A percentile compares a stretch with the other conserved stretches of the same genome.
Conservation (phyloP, 345 rosid species). For the Citrus cavaleriei region DNA sequence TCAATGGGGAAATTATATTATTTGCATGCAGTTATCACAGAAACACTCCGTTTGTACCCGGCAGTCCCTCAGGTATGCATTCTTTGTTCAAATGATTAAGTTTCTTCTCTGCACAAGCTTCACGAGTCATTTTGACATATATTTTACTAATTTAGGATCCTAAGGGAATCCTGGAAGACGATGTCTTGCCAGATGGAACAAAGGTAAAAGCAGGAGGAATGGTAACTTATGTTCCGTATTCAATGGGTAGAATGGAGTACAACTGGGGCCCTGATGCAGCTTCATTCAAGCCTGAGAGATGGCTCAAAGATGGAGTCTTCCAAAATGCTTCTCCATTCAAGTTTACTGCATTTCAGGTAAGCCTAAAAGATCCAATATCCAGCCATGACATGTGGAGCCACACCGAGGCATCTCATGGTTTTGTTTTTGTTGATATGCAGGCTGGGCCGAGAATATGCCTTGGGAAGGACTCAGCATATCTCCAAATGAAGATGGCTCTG, state of each 20-base stretch:
- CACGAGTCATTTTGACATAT: background rate
- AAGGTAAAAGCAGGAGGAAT: conserved; percentile 92
- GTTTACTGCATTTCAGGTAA: conserved; percentile 93
- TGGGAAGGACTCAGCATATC: conserved; percentile 96
- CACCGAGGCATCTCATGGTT: background rate
- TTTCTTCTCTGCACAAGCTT: background rate
- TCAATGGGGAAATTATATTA: conserved; percentile 67
- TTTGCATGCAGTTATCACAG: conserved; percentile 84
- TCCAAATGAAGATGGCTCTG: conserved; percentile 89
- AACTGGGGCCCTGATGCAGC: conserved; percentile 94
- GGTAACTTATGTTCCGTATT: conserved; percentile 98
- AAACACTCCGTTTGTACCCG: conserved; percentile 84
- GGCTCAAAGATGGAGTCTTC: conserved; percentile 81
- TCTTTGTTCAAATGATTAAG: background rate
- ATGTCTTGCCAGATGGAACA: conserved; percentile 86
- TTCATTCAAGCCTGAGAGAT: conserved; percentile 78
- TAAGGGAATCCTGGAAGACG: conserved; percentile 67
- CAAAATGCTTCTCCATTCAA: conserved; percentile 91
- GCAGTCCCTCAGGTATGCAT: conserved; percentile 86
- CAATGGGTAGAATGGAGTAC: conserved; percentile 94
- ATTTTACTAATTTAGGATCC: conserved; percentile 54
- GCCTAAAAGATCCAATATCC: background rate
- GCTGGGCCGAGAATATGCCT: conserved; percentile 41
- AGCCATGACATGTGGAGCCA: background rate
- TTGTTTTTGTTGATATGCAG: conserved; percentile 19